phyloP scores from a whole-genome alignment of 495 filamentous ascomycete species.

The Chaetomium fimeti region DNA sequence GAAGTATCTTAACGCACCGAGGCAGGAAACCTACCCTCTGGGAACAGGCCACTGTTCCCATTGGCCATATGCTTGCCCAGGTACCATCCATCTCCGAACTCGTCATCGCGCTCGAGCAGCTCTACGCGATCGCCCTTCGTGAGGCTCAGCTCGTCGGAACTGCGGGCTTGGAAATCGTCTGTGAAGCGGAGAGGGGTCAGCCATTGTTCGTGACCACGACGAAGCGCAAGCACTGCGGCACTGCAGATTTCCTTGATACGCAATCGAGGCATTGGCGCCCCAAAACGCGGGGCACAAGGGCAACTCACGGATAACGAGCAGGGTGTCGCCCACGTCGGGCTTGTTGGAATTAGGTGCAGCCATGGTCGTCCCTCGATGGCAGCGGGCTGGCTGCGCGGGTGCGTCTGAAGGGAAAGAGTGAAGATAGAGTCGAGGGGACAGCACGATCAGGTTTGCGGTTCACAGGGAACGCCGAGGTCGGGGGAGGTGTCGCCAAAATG shows the following conservation, averaged over 20 bases:
- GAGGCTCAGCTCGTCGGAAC: constrained; percentile 87
- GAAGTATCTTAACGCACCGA: not conserved
- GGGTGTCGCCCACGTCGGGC: constrained; percentile 64
- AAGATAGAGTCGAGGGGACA: constrained; percentile 1
- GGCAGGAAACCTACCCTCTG: constrained; percentile 63
- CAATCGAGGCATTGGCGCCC: constrained; percentile 10
- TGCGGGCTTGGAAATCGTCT: constrained; percentile 87
- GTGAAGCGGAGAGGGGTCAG: constrained; percentile 21
- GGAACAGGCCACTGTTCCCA: constrained; percentile 79
- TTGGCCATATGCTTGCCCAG: constrained; percentile 76
- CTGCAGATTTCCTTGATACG: not conserved
- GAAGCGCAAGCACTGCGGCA: not conserved
- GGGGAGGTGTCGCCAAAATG: not conserved
- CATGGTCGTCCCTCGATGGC: constrained; percentile 39
- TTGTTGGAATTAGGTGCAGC: constrained; percentile 45
- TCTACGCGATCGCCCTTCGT: constrained; percentile 85
- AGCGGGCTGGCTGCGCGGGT: constrained; percentile 26
- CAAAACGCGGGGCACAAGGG: constrained; percentile 27
- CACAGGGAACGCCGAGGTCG: not conserved
- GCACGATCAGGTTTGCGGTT: constrained; percentile 11
- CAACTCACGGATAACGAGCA: constrained; percentile 76
- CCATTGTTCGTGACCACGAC: constrained; percentile 9
- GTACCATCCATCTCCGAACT: constrained; percentile 98
- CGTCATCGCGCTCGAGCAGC: constrained; percentile 91
- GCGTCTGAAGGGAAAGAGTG: constrained; percentile 20